A percentile compares a stretch with the other conserved stretches of the same genome.
Evolutionary conservation across 2,329 filamentous ascomycete genomes (phyloP).

Genomic region (Pseudopyrenochaeta lycopersici): DNA sequence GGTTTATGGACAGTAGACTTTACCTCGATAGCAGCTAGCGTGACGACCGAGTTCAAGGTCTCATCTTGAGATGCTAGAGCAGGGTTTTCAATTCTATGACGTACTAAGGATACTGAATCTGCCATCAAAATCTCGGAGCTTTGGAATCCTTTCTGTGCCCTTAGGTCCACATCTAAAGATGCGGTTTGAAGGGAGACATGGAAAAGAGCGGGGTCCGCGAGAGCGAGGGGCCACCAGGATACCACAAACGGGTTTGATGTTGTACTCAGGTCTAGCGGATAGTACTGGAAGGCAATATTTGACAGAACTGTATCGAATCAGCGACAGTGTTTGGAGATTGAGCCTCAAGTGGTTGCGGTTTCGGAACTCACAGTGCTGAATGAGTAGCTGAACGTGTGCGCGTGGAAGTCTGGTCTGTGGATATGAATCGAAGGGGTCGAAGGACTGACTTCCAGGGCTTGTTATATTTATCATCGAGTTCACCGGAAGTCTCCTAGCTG

Average conservation of each 20-base stretch:
- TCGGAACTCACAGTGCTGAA: constrained; percentile 60
- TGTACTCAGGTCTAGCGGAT: constrained; percentile 64
- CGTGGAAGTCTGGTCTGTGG: constrained; percentile 63
- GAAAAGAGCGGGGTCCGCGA: constrained; percentile 65
- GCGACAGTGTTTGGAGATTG: background rate
- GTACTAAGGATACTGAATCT: constrained; percentile 63
- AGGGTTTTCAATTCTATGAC: constrained; percentile 59
- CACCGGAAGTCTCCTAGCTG: constrained; percentile 9
- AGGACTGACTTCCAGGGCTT: constrained; percentile 40
- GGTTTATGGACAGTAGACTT: background rate
- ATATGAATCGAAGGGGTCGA: constrained; percentile 67
- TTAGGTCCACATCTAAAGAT: constrained; percentile 63
- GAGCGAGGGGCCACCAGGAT: constrained; percentile 68
- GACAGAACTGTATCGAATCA: constrained; percentile 57
- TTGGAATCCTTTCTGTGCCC: constrained; percentile 62
- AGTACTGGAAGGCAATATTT: constrained; percentile 69
- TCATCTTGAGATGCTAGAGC: constrained; percentile 62
- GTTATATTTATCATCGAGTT: constrained; percentile 22
- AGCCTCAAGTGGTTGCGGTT: background rate
- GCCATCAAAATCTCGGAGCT: constrained; percentile 65
- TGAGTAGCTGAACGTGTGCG: constrained; percentile 63
- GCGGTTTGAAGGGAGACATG: constrained; percentile 69
- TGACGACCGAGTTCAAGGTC: constrained; percentile 67
- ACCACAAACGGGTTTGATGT: constrained; percentile 66
- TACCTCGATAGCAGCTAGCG: constrained; percentile 67